Conservation (phyloP, 345 rosid genomes). For the Cardiospermum halicacabum region DNA sequence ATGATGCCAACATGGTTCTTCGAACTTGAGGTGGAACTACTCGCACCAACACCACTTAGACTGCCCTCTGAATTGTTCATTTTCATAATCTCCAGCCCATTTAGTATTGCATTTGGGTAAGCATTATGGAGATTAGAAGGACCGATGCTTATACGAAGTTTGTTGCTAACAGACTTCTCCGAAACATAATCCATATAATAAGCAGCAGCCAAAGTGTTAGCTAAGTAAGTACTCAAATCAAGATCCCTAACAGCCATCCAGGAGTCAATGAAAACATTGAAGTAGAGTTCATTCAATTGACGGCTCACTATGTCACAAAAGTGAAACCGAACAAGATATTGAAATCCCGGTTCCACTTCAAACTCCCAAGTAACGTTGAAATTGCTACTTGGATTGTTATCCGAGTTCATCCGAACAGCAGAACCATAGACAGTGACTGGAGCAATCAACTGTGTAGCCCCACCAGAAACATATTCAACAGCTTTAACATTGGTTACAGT, state of each 20-base stretch:
- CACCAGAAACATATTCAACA: slow-evolving; percentile 46
- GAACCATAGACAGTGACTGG: slow-evolving; percentile 75
- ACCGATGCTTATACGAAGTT: slow-evolving; percentile 58
- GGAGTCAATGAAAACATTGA: slow-evolving; percentile 65
- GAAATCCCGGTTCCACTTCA: slow-evolving; percentile 53
- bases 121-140: slow-evolving; percentile 18
- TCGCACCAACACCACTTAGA: slow-evolving; percentile 24
- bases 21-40: slow-evolving; percentile 24
- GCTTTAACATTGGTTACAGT: slow-evolving; percentile 35
- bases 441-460: slow-evolving; percentile 51
- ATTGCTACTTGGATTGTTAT: slow-evolving; percentile 35
- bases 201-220: slow-evolving; percentile 45
- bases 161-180: slow-evolving; percentile 15
- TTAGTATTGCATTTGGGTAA: slow-evolving; percentile 54
- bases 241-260: slow-evolving; percentile 32
- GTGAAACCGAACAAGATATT: slow-evolving; percentile 75
- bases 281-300: slow-evolving; percentile 54
- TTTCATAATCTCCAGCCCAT: slow-evolving; percentile 83
- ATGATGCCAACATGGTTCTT: slow-evolving; percentile 41
- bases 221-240: slow-evolving; percentile 37
- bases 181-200: slow-evolving; percentile 51
- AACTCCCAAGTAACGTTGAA: slow-evolving; percentile 88
- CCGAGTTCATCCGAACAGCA: slow-evolving; percentile 53
- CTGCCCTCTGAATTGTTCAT: slow-evolving; percentile 51
- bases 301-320: slow-evolving; percentile 71